phyloP scores from a whole-genome alignment of 1,284 basidiomycete genomes.

The Sporisorium reilianum region DNA sequence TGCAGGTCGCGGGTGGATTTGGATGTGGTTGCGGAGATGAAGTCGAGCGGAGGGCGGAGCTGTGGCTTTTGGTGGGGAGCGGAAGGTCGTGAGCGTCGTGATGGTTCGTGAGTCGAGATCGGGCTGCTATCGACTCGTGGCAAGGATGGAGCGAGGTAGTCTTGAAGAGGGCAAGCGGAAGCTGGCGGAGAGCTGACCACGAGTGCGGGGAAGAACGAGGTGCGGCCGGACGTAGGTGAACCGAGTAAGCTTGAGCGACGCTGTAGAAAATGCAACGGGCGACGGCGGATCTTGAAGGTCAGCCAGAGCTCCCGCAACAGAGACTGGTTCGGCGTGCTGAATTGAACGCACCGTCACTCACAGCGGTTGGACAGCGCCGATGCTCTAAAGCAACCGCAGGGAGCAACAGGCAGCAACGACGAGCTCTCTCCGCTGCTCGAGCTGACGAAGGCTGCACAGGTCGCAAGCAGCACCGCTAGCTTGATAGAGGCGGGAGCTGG shows the following conservation, averaged over 20 bases:
- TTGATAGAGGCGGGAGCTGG: background rate
- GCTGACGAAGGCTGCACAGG: background rate
- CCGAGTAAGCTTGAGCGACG: background rate
- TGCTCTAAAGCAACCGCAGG: background rate
- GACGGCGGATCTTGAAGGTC: background rate
- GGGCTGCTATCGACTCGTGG: background rate
- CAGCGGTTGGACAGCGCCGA: background rate
- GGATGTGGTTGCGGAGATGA: conserved; percentile 1
- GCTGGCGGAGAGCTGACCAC: background rate
- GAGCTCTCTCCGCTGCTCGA: background rate
- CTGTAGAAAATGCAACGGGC: background rate
- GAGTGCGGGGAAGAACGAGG: background rate
- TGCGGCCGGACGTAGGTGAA: no score
- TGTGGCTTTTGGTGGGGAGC: background rate
- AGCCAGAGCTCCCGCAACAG: background rate
- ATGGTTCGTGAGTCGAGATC: conserved; percentile 16
- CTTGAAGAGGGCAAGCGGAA: background rate
- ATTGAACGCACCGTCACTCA: background rate
- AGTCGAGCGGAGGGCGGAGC: background rate
- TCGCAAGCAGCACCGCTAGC: background rate
- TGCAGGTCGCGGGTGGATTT: background rate
- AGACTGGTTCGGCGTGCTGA: background rate
- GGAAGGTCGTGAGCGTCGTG: conserved; percentile 33
- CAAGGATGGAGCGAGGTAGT: background rate
- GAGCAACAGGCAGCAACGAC: background rate